A percentile compares a stretch with the other conserved stretches of the same genome.
phyloP scores from a whole-genome alignment of 345 rosid genomes.

The Hibiscus trionum region DNA sequence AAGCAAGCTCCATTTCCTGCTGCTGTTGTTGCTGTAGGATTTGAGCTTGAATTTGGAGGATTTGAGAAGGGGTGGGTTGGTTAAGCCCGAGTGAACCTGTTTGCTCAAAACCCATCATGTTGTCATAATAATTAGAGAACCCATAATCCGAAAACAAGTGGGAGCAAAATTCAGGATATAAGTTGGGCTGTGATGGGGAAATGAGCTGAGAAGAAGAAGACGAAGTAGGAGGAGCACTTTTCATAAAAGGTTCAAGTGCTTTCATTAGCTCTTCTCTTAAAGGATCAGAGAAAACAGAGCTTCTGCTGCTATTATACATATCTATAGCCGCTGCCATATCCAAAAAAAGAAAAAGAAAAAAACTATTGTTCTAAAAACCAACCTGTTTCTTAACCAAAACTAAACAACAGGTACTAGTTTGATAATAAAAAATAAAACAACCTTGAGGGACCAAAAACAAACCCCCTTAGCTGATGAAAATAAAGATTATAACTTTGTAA shows the following conservation, averaged over 20 bases:
- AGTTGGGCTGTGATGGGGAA: conserved; percentile 5
- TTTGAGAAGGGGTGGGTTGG: conserved; percentile 25
- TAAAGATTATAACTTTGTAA: conserved; percentile 10
- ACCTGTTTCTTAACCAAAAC: conserved; percentile 25
- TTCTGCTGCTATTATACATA: conserved; percentile 28
- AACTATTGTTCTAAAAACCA: not conserved
- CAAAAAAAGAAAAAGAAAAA: not conserved
- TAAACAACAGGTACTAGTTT: conserved; percentile 14
- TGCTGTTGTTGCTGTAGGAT: conserved; percentile 29
- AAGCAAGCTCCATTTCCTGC: conserved; percentile 16
- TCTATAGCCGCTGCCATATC: conserved; percentile 46
- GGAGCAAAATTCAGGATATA: conserved; percentile 20
- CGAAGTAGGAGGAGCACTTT: conserved; percentile 30
- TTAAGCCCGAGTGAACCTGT: conserved; percentile 45
- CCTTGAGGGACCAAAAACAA: conserved; percentile 36
- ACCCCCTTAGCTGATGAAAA: conserved; percentile 29
- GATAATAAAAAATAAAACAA: conserved; percentile 11
- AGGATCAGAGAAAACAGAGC: conserved; percentile 39
- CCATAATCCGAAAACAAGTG: conserved; percentile 17
- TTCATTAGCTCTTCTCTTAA: conserved; percentile 51
- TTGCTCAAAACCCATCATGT: conserved; percentile 29
- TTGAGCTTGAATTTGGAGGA: conserved; percentile 53
- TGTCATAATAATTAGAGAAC: conserved; percentile 1
- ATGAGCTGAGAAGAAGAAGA: conserved; percentile 1
- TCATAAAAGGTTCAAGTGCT: conserved; percentile 50